A percentile compares a stretch with the other conserved stretches of the same genome.
phyloP scores from a whole-genome alignment of 768 basidiomycete species.

The Suillus cothurnatus region DNA sequence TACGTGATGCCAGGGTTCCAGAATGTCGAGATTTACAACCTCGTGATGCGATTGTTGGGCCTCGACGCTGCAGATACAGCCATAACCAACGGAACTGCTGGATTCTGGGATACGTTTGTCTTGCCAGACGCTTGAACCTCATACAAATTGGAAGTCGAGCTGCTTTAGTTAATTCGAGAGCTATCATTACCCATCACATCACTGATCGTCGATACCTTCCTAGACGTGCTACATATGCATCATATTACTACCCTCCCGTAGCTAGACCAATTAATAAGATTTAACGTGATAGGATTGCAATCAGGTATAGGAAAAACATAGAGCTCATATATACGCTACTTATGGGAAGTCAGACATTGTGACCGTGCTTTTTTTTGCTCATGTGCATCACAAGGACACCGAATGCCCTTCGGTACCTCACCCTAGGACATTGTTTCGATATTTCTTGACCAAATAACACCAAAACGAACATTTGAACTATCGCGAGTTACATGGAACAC shows the following conservation, averaged over 20 bases:
- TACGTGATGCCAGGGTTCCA: constrained; percentile 83
- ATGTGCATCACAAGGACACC: no score
- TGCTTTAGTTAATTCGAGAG: background rate
- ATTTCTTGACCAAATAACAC: no score
- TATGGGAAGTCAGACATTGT: no score
- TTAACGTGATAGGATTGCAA: background rate
- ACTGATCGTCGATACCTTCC: background rate
- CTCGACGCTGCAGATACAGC: constrained; percentile 54
- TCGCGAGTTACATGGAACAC: no score
- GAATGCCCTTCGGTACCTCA: no score
- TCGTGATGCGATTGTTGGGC: constrained; percentile 75
- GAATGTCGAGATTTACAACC: constrained; percentile 86
- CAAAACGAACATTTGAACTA: no score
- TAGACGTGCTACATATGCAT: background rate
- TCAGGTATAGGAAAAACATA: no score
- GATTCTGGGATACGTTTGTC: constrained; percentile 86
- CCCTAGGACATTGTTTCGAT: no score
- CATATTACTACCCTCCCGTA: background rate
- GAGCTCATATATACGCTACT: no score
- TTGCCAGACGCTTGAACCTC: background rate
- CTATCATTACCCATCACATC: background rate
- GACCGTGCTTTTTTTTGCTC: no score
- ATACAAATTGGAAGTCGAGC: background rate
- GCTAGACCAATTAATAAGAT: background rate
- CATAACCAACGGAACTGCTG: constrained; percentile 71